These are phyloP conservation scores for Hibiscus mutabilis DNA, from an alignment of 345 rosid species.

Conservation along the genomic window DNA sequence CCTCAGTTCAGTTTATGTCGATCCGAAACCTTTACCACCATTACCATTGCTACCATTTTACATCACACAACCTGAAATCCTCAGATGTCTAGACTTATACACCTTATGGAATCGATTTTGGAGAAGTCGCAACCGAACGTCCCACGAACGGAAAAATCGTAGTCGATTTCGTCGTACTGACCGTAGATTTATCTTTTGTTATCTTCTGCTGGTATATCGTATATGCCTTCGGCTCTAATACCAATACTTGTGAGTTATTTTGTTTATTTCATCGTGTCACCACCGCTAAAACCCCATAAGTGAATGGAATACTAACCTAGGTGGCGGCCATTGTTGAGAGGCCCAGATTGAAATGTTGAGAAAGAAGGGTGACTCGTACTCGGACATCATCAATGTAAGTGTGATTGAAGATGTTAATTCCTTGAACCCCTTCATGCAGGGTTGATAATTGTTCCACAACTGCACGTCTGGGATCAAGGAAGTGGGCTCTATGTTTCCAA, in stretches of 20 bases:
- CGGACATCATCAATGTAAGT: conserved; percentile 90
- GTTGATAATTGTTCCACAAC: conserved; percentile 94
- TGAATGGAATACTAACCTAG: too few species aligned
- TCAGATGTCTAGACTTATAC: background rate
- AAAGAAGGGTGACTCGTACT: conserved; percentile 89
- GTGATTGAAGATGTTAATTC: conserved; percentile 90
- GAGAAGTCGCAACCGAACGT: background rate
- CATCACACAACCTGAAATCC: background rate
- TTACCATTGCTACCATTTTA: background rate
- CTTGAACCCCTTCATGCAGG: conserved; percentile 95
- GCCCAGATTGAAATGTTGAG: conserved; percentile 53
- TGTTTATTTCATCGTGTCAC: background rate
- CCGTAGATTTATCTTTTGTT: background rate
- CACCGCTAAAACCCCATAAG: too few species aligned
- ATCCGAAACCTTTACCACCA: background rate
- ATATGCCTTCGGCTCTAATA: background rate
- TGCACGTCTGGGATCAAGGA: conserved; percentile 89
- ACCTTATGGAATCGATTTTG: background rate
- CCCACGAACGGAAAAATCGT: background rate
- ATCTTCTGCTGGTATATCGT: background rate
- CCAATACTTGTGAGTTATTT: background rate
- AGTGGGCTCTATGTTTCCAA: conserved; percentile 88
- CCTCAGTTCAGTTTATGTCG: background rate
- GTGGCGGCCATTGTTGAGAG: too few species aligned
- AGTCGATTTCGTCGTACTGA: background rate